Evolutionary conservation across 2,329 filamentous ascomycete genomes (phyloP), one percentile per base, ranked within the genome.

Genomic region (Esteya vermicola): DNA sequence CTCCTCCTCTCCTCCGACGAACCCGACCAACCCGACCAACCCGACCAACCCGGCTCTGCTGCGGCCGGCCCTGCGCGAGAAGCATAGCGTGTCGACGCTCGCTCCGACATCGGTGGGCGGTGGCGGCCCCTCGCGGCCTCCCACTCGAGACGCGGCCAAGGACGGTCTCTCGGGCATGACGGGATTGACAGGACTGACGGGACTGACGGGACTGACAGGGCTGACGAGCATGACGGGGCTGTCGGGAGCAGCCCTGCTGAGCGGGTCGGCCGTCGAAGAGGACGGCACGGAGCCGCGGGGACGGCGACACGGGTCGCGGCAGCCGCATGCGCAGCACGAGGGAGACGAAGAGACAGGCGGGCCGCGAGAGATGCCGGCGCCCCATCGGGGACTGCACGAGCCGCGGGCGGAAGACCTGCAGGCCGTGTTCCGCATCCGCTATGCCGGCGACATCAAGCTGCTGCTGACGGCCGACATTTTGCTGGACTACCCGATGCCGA

Each of bases 401-500:
- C 80, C 77, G 5, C 74, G 79, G 21, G 72, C 83, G 3, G 85
- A 94, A 47, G 91, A 98, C 54, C 70, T 95, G 39, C 91, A 98
- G 57, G 82, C 93, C 36, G 82, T 96, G 6, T 89, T 93, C 52
- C 81, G 88, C 48, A 88, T 93, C 44, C 78, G 78, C 41, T 98
- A 98, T 59, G 75, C 80, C 3, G 91, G 91, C 25, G 82, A 95
- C 53, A 72, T 98, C 43, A 78, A 79, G 48, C 72, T 98, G 42
- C 85, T 86, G 45, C 68, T 98, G 37, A 96, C 91, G 20, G 88
- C 91, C 1, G 88, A 96, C 60, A 94, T 98, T 32, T 67, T 96
- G 25, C 77, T 98, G 26, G 91, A 98, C 60, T 98, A 98, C 57
- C 91, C 91, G 1, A 96, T 96, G 85, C 88, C 88, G 31, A 93